A percentile compares a stretch with the other conserved stretches of the same genome.
Evolutionary conservation across 2,329 filamentous ascomycete genomes (phyloP).

Genomic region (Xylariaceae sp.): DNA sequence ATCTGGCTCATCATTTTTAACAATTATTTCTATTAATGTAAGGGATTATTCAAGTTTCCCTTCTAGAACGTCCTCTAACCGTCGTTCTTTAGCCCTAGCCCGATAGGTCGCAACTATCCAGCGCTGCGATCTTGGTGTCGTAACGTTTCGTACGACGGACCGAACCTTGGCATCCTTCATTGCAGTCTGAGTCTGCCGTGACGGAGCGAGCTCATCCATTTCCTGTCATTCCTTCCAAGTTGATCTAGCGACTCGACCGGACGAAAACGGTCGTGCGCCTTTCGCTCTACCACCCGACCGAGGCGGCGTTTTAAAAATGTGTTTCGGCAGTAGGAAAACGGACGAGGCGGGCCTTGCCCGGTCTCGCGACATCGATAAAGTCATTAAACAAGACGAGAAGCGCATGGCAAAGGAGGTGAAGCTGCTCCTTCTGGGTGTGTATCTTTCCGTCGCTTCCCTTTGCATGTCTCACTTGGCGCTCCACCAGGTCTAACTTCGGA

Average conservation of each 20-base stretch:
- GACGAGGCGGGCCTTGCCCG: conserved; percentile 48
- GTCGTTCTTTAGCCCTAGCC: too few relatives aligned
- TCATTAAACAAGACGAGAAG: conserved; percentile 84
- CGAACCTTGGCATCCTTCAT: conserved; percentile 4
- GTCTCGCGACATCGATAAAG: conserved; percentile 78
- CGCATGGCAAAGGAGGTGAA: conserved; percentile 83
- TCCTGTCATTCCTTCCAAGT: background rate
- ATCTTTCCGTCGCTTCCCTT: conserved; percentile 10
- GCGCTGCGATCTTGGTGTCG: background rate
- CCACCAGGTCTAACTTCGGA: conserved; percentile 22
- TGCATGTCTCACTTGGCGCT: conserved; percentile 19
- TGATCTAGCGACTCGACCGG: too few relatives aligned
- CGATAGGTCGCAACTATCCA: conserved; percentile 1
- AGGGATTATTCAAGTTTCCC: too few relatives aligned
- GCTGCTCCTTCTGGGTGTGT: conserved; percentile 82
- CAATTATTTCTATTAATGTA: too few relatives aligned
- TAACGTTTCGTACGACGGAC: conserved; percentile 8
- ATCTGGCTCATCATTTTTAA: too few relatives aligned
- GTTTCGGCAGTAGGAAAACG: conserved; percentile 57
- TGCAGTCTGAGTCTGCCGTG: background rate
- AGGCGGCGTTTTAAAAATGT: too few relatives aligned
- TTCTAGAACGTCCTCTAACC: too few relatives aligned
- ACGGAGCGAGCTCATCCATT: background rate
- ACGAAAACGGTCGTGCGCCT: too few relatives aligned
- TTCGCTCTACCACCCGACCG: too few relatives aligned